Percentiles rank a stretch among this genome's conserved stretches.
Evolutionary conservation across 2,329 filamentous ascomycete species (phyloP).

Genomic region (Aureobasidium vineae): DNA sequence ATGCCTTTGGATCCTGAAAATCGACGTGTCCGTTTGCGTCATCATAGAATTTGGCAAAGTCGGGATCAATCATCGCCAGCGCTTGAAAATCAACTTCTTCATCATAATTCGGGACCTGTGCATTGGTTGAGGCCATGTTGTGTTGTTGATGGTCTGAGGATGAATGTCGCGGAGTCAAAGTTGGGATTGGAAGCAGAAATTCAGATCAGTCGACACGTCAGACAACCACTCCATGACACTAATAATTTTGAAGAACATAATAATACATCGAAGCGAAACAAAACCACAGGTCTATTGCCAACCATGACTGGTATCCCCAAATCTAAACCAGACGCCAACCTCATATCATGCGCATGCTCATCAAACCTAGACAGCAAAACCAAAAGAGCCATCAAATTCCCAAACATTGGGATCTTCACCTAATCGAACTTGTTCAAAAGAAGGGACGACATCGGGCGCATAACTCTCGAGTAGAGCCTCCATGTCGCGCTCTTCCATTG

Average conservation of each 20-base stretch:
- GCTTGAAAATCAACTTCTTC: slow-evolving; percentile 61
- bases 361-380: slow-evolving; percentile 31
- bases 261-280: slow-evolving; percentile 3
- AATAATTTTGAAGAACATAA: neutral
- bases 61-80: slow-evolving; percentile 58
- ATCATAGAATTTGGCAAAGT: slow-evolving; percentile 56
- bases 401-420: slow-evolving; percentile 38
- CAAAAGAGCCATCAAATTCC: slow-evolving; percentile 50
- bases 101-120: slow-evolving; percentile 47
- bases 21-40: slow-evolving; percentile 61
- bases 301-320: neutral
- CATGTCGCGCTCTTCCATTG: slow-evolving; percentile 79
- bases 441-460: slow-evolving; percentile 46
- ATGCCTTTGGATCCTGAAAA: slow-evolving; percentile 73
- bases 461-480: slow-evolving; percentile 78
- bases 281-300: neutral
- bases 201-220: neutral
- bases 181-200: neutral
- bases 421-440: slow-evolving; percentile 44
- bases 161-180: neutral
- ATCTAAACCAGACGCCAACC: slow-evolving; percentile 1
- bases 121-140: slow-evolving; percentile 8
- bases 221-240: neutral
- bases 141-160: neutral
- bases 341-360: neutral